Evolutionary conservation across 2,329 filamentous ascomycete species (phyloP), one percentile per base, ranked within the genome.

Genomic region (Rutstroemia sp.): DNA sequence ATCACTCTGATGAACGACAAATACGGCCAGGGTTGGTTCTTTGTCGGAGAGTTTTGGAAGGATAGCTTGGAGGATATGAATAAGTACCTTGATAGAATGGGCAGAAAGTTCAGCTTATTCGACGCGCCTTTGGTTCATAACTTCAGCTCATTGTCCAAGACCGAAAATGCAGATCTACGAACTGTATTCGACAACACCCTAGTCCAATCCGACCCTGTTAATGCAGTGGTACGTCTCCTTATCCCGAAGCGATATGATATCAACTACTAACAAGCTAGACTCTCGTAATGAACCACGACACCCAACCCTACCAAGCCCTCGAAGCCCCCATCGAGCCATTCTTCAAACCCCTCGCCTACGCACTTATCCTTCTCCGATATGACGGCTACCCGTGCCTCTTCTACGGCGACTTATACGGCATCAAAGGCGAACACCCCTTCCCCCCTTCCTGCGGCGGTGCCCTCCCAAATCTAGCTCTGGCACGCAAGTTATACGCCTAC

Each of bases 261-360:
- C n/a, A 42, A 42, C 4, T 19, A 3, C 30, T 34, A 4, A 34
- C 30, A 34, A 4, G 10, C 4, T 12, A 80, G 70, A 88, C 85
- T 0, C 77, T 88, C 4, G 84, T 89, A 1, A 82, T 82, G 70
- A 89, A 88, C 69, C 86, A 89, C 71, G 86, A 89, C 67, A 89
- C 86, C 0, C 80, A 81, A 74, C 73, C 79, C 37, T 82, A 82
- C 34, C 84, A 87, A 68, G 78, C 81, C 1, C 74, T 85, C 45
- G 82, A 80, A 65, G 76, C 82, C 0, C 79, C 79, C 1, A 80
- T 90, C 42, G 77, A 82, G 55, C 74, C 76, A 25, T 84, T 80
- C 72, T 87, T 90, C 73, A 88, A 88, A 69, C 79, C 84, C 0
- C 75, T 89, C 16, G 87, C 86, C 12, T 89, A 90, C 68, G 74